Base-by-base conservation (phyloP, 176 grass and related monocot species). In the Rhipidocladum racemiflorum region DNA sequence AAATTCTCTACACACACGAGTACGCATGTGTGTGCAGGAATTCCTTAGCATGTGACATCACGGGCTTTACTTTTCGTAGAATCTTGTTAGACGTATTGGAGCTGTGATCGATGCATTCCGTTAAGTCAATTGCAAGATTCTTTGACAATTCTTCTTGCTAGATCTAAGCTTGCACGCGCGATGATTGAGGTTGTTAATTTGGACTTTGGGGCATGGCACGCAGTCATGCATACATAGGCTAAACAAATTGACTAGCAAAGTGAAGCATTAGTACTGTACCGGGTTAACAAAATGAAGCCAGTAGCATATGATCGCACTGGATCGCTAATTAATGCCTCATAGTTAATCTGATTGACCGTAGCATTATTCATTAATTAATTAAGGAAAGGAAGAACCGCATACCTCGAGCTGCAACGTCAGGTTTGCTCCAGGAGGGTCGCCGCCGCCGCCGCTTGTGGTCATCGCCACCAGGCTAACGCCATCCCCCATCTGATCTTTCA, bases 381-480 rank as follows among this genome's bases (percentile, higher is more conserved):
- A 60, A 13, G 1, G 15, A 34, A 34, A 8, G 7, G 11, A 27
- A 21, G 18, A 13, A 42, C 9, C 24, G 36, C 68, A 23, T 79
- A 97, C 88, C 86, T 68, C 81, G 30, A 93, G 78, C 81, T 87
- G 80, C 80, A 93, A 78, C 25, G 84, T 86, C 28, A 97, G 42
- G 43, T 21, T 42, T 32, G 23, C 43, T 57, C 53, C 34, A 27
- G 64, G 29, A 6, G 63, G 8, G 4, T 2, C 39, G 5, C 27
- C 59, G 8, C 51, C 49, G 39, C 54, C 55, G 4, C 20, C 24
- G 70, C 61, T 85, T 4, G 91, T 90, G 54, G 83, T 84, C 62
- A 91, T 77, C 3, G 88, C 81, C 54, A 91, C 69, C 84, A 93
- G 64, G 81, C 23, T 85, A 64, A 91, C 75, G 66, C 56, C 76